Percentiles rank a stretch among this genome's conserved stretches.
Conservation (phyloP, 208 protist genomes). For the Plasmodiophora brassicae region DNA sequence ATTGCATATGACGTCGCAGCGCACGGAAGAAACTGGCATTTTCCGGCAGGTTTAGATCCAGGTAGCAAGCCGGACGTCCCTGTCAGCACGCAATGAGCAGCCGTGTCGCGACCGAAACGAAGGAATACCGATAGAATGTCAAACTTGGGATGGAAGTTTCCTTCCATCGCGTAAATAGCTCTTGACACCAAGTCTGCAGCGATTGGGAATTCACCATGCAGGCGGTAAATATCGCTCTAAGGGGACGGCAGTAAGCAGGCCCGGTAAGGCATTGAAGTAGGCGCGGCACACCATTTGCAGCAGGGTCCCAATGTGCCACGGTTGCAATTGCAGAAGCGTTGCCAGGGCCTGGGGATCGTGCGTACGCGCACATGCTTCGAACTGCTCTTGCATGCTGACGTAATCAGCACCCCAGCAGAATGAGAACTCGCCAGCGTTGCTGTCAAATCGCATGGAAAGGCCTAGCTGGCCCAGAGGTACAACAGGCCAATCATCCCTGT, state of each 20-base stretch:
- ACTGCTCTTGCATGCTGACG: background rate
- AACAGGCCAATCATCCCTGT: background rate
- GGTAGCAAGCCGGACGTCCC: background rate
- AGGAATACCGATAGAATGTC: slow-evolving; percentile 21
- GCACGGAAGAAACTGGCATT: background rate
- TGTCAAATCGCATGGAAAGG: background rate
- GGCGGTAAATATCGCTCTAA: background rate
- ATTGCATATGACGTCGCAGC: background rate
- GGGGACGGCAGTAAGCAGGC: background rate
- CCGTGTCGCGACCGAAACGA: background rate
- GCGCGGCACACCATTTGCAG: background rate
- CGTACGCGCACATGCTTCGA: background rate
- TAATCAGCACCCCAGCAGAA: background rate
- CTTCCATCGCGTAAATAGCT: background rate
- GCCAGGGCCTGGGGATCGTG: background rate
- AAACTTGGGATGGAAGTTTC: slow-evolving; percentile 14
- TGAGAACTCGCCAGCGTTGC: background rate
- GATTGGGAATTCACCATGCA: background rate
- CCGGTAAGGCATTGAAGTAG: background rate
- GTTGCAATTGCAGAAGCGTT: slow-evolving; percentile 2
- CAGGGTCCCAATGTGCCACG: slow-evolving; percentile 1
- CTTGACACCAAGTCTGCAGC: background rate
- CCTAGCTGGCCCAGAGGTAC: background rate
- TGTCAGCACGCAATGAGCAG: background rate
- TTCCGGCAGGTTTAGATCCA: background rate